phyloP scores from a whole-genome alignment of 495 filamentous ascomycete genomes.

The Collariella sp. region DNA sequence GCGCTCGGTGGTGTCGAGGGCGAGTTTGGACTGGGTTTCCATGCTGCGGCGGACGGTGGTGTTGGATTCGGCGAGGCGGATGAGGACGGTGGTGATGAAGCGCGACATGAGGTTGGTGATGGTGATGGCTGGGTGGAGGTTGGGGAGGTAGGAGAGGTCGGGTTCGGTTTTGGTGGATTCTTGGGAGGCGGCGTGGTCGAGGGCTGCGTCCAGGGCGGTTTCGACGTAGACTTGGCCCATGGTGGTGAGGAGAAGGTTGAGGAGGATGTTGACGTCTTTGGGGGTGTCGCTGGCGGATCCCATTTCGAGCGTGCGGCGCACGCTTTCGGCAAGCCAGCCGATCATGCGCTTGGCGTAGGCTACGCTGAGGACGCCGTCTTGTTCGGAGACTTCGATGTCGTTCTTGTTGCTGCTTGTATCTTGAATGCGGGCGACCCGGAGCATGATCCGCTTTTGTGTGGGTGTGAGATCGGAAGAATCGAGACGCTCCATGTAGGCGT shows the following conservation, averaged over 20 bases:
- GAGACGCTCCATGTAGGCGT: slow-evolving; percentile 74
- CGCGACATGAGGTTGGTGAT: slow-evolving; percentile 89
- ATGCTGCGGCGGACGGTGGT: slow-evolving; percentile 84
- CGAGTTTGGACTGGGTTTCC: slow-evolving; percentile 69
- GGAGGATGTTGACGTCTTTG: slow-evolving; percentile 82
- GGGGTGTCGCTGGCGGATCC: slow-evolving; percentile 79
- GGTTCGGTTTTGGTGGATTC: slow-evolving; percentile 75
- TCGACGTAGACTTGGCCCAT: slow-evolving; percentile 96
- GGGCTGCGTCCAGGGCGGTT: slow-evolving; percentile 79
- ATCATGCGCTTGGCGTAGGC: slow-evolving; percentile 92
- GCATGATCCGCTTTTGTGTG: slow-evolving; percentile 77
- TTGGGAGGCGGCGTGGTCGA: slow-evolving; percentile 64
- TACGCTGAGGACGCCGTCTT: slow-evolving; percentile 75
- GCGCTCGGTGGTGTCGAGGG: slow-evolving; percentile 70
- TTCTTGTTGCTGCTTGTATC: slow-evolving; percentile 47
- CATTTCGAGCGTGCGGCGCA: slow-evolving; percentile 85
- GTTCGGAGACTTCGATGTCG: slow-evolving; percentile 82
- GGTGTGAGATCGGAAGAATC: slow-evolving; percentile 77
- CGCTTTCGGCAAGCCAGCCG: slow-evolving; percentile 93
- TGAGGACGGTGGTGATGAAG: slow-evolving; percentile 82
- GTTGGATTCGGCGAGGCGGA: slow-evolving; percentile 78
- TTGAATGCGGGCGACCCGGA: slow-evolving; percentile 68
- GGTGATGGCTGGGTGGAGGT: slow-evolving; percentile 70
- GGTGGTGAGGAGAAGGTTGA: slow-evolving; percentile 74
- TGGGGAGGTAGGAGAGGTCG: slow-evolving; percentile 73